A percentile compares a stretch with the other conserved stretches of the same genome.
These are phyloP conservation scores for Flaveria sonorensis DNA, from an alignment of 129 eudicot genomes.

Conservation along the genomic window DNA sequence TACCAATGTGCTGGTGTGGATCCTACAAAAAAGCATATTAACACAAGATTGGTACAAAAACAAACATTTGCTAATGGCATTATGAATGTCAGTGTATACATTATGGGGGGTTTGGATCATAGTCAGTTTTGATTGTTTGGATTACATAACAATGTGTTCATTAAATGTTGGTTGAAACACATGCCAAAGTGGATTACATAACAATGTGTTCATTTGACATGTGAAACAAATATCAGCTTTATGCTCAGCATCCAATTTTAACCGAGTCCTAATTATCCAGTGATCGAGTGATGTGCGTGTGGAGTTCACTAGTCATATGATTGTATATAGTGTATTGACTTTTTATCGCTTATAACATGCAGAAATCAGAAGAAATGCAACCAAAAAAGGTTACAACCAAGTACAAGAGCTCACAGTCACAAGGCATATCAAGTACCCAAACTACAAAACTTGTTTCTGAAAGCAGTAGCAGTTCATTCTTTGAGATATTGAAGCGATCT, in stretches of 20 bases:
- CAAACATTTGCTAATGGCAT: not conserved
- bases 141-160: not conserved
- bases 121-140: not conserved
- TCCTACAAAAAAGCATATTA: no score
- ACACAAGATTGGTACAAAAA: no score
- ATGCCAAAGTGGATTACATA: no score
- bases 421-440: conserved; percentile 47
- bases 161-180: no score
- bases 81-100: not conserved
- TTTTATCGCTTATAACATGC: conserved; percentile 19
- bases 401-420: conserved; percentile 65
- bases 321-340: not conserved
- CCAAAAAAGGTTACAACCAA: conserved; percentile 52
- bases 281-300: no score
- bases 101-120: not conserved
- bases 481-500: conserved; percentile 69
- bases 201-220: no score
- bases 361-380: conserved; percentile 52
- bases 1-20: not conserved
- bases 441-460: conserved; percentile 36
- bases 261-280: no score
- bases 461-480: conserved; percentile 46
- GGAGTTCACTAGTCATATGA: not conserved
- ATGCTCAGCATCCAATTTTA: no score
- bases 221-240: no score